These are phyloP conservation scores for Gyromitra esculenta DNA, from an alignment of 2,329 filamentous ascomycete species.

Conservation along the genomic window DNA sequence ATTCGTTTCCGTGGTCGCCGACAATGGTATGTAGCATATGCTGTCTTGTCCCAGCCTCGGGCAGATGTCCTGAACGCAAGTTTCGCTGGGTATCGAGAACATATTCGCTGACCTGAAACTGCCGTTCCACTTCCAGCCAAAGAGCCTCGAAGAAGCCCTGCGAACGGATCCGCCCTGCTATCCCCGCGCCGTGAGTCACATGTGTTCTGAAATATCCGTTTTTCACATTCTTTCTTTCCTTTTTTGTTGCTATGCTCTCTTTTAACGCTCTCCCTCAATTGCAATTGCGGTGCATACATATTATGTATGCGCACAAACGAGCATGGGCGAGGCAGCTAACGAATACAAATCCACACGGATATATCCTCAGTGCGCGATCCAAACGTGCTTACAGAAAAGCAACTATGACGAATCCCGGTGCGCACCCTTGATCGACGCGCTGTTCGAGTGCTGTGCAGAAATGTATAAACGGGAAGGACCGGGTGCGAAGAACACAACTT, in stretches of 20 bases:
- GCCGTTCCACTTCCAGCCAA: slow-evolving; percentile 28
- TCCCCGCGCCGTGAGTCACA: slow-evolving; percentile 75
- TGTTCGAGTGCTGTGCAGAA: slow-evolving; percentile 91
- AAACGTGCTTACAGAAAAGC: slow-evolving; percentile 85
- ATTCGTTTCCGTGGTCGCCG: slow-evolving; percentile 4
- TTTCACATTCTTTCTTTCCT: not conserved
- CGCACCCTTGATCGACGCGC: slow-evolving; percentile 76
- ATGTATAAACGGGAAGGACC: slow-evolving; percentile 87
- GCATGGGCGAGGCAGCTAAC: slow-evolving; percentile 19
- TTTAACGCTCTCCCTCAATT: not conserved
- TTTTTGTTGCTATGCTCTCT: not conserved
- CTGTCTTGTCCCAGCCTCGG: not conserved
- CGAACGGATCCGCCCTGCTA: slow-evolving; percentile 82
- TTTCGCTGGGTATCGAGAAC: slow-evolving; percentile 38
- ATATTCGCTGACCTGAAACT: slow-evolving; percentile 37
- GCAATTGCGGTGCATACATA: slow-evolving; percentile 1
- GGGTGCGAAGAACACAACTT: slow-evolving; percentile 73
- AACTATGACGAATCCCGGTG: slow-evolving; percentile 88
- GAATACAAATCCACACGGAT: slow-evolving; percentile 32
- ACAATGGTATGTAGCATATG: slow-evolving; percentile 33
- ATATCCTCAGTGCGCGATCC: slow-evolving; percentile 45
- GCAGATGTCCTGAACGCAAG: slow-evolving; percentile 14
- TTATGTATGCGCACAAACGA: slow-evolving; percentile 30
- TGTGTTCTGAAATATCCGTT: slow-evolving; percentile 17
- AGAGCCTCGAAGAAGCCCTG: slow-evolving; percentile 74